A percentile compares a stretch with the other conserved stretches of the same genome.
phyloP scores from a whole-genome alignment of 192 early-diverging fungal genomes.

The Coemansia sp. region DNA sequence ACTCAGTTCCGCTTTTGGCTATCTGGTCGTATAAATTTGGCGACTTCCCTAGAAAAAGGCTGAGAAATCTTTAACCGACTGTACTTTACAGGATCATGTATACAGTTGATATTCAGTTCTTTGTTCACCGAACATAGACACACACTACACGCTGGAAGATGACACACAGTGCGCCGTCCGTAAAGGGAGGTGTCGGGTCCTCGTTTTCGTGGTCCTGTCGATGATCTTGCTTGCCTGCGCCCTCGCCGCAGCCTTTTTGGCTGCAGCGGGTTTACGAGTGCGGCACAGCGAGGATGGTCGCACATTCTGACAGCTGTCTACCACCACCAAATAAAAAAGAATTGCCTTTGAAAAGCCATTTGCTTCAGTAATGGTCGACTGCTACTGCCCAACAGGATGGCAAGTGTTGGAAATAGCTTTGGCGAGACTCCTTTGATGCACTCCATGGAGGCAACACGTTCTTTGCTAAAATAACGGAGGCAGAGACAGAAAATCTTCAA shows the following conservation, averaged over 20 bases:
- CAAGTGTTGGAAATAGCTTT: too few species aligned
- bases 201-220: conserved; percentile 5
- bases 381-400: too few species aligned
- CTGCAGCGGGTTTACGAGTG: conserved; percentile 24
- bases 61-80: conserved; percentile 33
- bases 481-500: too few species aligned
- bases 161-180: conserved; percentile 46
- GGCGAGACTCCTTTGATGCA: too few species aligned
- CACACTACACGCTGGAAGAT: conserved; percentile 48
- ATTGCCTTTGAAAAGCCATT: too few species aligned
- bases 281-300: conserved; percentile 46
- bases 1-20: not conserved
- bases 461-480: too few species aligned
- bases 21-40: not conserved
- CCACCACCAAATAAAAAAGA: too few species aligned
- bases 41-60: not conserved
- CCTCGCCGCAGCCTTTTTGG: conserved; percentile 14
- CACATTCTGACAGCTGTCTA: conserved; percentile 48
- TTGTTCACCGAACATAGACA: conserved; percentile 53
- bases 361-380: too few species aligned
- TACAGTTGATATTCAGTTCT: conserved; percentile 54
- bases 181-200: conserved; percentile 42
- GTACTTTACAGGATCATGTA: conserved; percentile 55
- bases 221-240: conserved; percentile 49
- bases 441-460: too few species aligned